Base-by-base conservation (phyloP, 2,329 filamentous ascomycete species). In the Aspergillus spinulosporus region DNA sequence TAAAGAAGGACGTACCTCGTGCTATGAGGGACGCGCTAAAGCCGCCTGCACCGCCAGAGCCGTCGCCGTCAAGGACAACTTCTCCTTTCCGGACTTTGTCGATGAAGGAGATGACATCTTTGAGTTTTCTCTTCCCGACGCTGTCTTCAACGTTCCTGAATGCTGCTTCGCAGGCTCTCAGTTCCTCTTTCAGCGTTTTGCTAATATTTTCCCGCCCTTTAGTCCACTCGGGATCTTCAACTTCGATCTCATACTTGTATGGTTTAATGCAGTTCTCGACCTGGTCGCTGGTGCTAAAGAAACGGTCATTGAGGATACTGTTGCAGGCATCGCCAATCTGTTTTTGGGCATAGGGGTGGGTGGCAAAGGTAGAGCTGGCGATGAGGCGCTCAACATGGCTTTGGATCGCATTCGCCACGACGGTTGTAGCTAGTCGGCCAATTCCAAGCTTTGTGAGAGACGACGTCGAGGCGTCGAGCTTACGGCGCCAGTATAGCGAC, bases 181-280 rank as follows among this genome's bases (percentile, higher is more conserved):
- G 80, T 72, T 99, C 94, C 49, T 88, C 87, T 73, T 95, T 95
- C n/a, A 99, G 77, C 1, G 94, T 86, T 6, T 80, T 82, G 39
- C 85, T 83, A 1, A 93, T 88, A 64, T 95, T 94, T 45, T 96
- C 92, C 50, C 93, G 82, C 0, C 92, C 92, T 59, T 89, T 85
- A 3, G 81, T 74, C 94, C 94, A 99, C 72, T 99, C 95, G 5
- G 86, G 81, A 39, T 92, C 89, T 68, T 96, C 91, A 44, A 99
- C 87, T 66, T 99, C 94, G 57, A 99, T 96, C 60, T 97, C 92
- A 64, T 93, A 97, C 72, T 99, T 99, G 80, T 93, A 99, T 0
- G 95, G 94, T 74, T 99, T 99, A 75, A 99, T 95, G 71, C 93
- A 99, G 70, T 97, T 97, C 74, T 99, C 94, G 1, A 99, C 90